These are phyloP conservation scores for Ceratobasidium sp. DNA, from an alignment of 1,284 basidiomycete species.

Conservation along the genomic window DNA sequence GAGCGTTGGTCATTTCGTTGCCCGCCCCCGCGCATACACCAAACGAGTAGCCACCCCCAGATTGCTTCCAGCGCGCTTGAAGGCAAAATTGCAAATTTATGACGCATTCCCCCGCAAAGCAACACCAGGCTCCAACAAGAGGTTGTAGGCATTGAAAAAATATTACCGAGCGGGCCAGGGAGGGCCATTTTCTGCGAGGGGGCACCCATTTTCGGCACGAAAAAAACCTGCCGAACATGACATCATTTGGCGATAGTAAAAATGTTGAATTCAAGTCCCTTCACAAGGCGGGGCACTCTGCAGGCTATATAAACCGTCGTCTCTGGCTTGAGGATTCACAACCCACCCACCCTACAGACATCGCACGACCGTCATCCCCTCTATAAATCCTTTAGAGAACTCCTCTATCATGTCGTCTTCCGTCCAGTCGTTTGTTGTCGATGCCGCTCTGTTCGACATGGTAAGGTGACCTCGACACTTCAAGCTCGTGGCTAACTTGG, in stretches of 20 bases:
- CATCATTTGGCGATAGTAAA: constrained; percentile 1
- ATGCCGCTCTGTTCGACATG: constrained; percentile 82
- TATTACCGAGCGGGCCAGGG: neutral
- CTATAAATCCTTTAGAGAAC: neutral
- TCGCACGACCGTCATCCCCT: constrained; percentile 16
- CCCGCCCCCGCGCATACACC: constrained; percentile 22
- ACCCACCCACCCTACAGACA: constrained; percentile 22
- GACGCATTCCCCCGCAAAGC: constrained; percentile 28
- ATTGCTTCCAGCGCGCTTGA: neutral
- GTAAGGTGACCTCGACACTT: constrained; percentile 57
- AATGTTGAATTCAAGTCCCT: neutral
- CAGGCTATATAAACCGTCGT: constrained; percentile 26
- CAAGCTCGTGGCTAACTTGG: constrained; percentile 14
- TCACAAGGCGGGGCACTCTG: neutral
- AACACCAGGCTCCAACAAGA: constrained; percentile 6
- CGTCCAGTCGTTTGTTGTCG: constrained; percentile 61
- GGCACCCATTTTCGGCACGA: neutral
- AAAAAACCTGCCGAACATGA: constrained; percentile 15
- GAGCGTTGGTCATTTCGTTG: neutral
- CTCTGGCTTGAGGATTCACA: too few species aligned
- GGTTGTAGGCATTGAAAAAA: constrained; percentile 1
- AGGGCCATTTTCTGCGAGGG: neutral
- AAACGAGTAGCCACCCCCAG: constrained; percentile 13
- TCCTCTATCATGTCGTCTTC: constrained; percentile 53
- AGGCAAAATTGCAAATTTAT: constrained; percentile 35